phyloP scores from a whole-genome alignment of 257 asterid genomes.

The Nyctanthes arbortristis region DNA sequence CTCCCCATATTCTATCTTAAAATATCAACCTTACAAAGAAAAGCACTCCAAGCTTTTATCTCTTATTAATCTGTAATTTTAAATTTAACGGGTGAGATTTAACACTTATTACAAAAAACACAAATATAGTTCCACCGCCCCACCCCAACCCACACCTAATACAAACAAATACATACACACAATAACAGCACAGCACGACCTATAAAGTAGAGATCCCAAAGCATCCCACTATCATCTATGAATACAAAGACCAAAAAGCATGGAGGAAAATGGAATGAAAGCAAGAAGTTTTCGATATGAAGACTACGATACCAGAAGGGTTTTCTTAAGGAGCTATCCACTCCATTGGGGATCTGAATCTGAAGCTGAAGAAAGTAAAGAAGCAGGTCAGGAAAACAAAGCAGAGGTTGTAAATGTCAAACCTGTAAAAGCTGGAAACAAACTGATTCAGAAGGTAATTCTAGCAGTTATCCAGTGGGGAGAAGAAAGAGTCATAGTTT shows the following conservation, averaged over 20 bases:
- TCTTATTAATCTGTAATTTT: too few species aligned
- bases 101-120: conserved; percentile 19
- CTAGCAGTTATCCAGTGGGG: conserved; percentile 69
- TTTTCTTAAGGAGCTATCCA: conserved; percentile 83
- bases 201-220: conserved; percentile 24
- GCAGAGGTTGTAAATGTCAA: not conserved
- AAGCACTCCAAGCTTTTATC: too few species aligned
- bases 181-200: conserved; percentile 12
- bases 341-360: conserved; percentile 58
- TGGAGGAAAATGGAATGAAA: conserved; percentile 51
- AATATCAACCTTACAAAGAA: too few species aligned
- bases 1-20: too few species aligned
- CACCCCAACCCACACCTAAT: not conserved
- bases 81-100: too few species aligned
- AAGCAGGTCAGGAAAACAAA: conserved; percentile 6
- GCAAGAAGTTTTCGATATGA: conserved; percentile 67
- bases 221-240: not conserved
- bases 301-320: conserved; percentile 71
- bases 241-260: conserved; percentile 12
- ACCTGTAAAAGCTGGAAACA: conserved; percentile 25
- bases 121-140: not conserved
- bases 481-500: conserved; percentile 52
- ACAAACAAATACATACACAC: not conserved
- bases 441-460: conserved; percentile 51
- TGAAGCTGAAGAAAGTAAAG: conserved; percentile 40